Evolutionary conservation across 176 grass and related monocot species (phyloP).

Genomic region (Musa troglodytarum): DNA sequence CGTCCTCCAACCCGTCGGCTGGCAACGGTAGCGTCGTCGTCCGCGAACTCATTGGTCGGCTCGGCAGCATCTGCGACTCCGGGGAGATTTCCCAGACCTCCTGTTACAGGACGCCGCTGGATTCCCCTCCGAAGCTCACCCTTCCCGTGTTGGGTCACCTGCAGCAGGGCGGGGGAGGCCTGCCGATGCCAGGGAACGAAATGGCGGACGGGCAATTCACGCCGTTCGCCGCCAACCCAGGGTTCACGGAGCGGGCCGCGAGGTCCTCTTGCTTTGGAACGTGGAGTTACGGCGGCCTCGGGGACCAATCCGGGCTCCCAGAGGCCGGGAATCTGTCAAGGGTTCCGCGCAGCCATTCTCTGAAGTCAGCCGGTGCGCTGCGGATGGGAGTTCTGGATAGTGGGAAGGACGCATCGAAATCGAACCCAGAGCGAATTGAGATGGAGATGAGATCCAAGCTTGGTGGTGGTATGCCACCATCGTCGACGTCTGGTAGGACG

Average conservation of each 20-base stretch:
- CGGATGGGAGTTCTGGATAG: no score
- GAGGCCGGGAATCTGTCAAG: slow-evolving; percentile 33
- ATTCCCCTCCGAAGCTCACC: slow-evolving; percentile 38
- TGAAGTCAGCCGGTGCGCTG: slow-evolving; percentile 12
- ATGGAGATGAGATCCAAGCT: slow-evolving; percentile 3
- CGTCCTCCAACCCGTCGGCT: slow-evolving; percentile 16
- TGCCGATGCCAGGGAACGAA: background rate
- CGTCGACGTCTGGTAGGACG: background rate
- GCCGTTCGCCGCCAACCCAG: slow-evolving; percentile 1
- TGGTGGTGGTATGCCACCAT: background rate
- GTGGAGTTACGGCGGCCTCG: background rate
- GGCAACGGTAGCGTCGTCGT: slow-evolving; percentile 31
- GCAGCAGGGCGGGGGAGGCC: background rate
- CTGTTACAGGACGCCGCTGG: slow-evolving; percentile 60
- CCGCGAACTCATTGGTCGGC: slow-evolving; percentile 54
- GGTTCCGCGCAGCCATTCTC: slow-evolving; percentile 44
- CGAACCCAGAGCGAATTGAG: background rate
- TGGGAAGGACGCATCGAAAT: background rate
- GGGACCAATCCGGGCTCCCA: background rate
- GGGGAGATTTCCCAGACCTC: slow-evolving; percentile 29
- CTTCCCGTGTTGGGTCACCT: background rate
- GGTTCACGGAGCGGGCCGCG: slow-evolving; percentile 2
- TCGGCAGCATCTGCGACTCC: slow-evolving; percentile 59
- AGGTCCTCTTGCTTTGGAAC: slow-evolving; percentile 13
- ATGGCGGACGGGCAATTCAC: background rate